These are phyloP conservation scores for Pseudocercospora eumusae DNA, from an alignment of 2,329 filamentous ascomycete genomes.

Conservation along the genomic window DNA sequence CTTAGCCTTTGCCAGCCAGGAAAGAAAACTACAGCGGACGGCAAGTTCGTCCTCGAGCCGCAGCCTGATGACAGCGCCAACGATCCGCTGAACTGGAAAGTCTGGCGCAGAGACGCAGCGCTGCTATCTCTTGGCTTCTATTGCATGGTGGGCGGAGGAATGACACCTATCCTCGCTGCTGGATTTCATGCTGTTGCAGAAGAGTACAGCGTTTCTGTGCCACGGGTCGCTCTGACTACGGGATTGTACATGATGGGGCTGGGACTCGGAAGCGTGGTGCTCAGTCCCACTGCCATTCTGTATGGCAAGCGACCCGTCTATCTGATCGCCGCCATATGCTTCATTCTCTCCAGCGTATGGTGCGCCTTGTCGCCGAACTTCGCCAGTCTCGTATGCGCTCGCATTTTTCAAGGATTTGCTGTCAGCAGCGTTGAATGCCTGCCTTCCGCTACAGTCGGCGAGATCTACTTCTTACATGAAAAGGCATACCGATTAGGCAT, in stretches of 20 bases:
- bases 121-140: slow-evolving; percentile 84
- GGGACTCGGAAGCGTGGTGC: slow-evolving; percentile 78
- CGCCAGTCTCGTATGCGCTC: slow-evolving; percentile 73
- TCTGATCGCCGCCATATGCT: slow-evolving; percentile 72
- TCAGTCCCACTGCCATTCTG: slow-evolving; percentile 86
- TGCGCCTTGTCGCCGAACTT: slow-evolving; percentile 83
- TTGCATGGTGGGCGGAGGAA: slow-evolving; percentile 89
- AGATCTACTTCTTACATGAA: slow-evolving; percentile 96
- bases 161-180: slow-evolving; percentile 85
- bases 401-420: slow-evolving; percentile 84
- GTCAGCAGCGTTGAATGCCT: slow-evolving; percentile 90
- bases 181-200: slow-evolving; percentile 80
- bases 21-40: slow-evolving; percentile 78
- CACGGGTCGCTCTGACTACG: slow-evolving; percentile 80
- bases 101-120: slow-evolving; percentile 76
- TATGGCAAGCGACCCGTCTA: slow-evolving; percentile 92
- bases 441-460: slow-evolving; percentile 88
- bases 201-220: slow-evolving; percentile 65
- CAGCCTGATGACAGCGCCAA: slow-evolving; percentile 90
- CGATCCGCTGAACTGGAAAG: slow-evolving; percentile 89
- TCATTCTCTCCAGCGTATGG: slow-evolving; percentile 77
- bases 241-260: slow-evolving; percentile 94
- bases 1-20: slow-evolving; percentile 32
- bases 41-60: slow-evolving; percentile 81
- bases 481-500: slow-evolving; percentile 90